Evolutionary conservation across 2,329 filamentous ascomycete species (phyloP).

Genomic region (Passalora sequoiae): DNA sequence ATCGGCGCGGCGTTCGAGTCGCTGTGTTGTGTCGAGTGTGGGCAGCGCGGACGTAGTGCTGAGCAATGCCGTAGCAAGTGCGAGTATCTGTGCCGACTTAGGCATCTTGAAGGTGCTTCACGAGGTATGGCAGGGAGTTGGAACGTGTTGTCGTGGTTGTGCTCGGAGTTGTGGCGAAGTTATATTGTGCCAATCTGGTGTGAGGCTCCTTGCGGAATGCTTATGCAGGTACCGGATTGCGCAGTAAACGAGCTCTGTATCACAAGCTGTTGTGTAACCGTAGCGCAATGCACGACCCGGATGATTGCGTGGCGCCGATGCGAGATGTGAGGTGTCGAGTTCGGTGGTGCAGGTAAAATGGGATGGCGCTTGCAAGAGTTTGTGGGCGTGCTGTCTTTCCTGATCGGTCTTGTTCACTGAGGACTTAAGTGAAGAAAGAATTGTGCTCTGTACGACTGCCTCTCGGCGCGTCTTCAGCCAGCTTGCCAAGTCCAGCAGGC

Average conservation of each 20-base stretch:
- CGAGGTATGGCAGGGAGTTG: too few species aligned
- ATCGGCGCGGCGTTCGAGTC: slow-evolving; percentile 10
- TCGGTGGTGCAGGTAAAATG: neutral
- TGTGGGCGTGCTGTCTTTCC: neutral
- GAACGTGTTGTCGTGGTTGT: slow-evolving; percentile 6
- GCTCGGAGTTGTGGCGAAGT: neutral
- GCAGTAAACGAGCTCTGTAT: neutral
- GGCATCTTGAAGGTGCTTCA: neutral
- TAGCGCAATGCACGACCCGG: slow-evolving; percentile 1
- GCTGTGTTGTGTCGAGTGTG: neutral
- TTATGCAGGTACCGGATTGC: slow-evolving; percentile 1
- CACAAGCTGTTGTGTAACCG: neutral
- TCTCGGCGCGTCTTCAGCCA: neutral
- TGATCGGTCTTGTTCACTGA: neutral
- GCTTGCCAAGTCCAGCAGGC: neutral
- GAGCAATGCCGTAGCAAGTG: slow-evolving; percentile 5
- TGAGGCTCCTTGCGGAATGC: slow-evolving; percentile 5
- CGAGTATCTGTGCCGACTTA: slow-evolving; percentile 2
- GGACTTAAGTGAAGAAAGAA: too few species aligned
- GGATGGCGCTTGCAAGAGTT: neutral
- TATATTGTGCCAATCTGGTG: slow-evolving; percentile 1
- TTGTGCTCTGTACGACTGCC: neutral
- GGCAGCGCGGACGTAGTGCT: slow-evolving; percentile 10
- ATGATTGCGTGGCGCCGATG: slow-evolving; percentile 2
- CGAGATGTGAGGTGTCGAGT: neutral